phyloP scores from a whole-genome alignment of 129 eudicot species.

The Centaurea solstitialis region DNA sequence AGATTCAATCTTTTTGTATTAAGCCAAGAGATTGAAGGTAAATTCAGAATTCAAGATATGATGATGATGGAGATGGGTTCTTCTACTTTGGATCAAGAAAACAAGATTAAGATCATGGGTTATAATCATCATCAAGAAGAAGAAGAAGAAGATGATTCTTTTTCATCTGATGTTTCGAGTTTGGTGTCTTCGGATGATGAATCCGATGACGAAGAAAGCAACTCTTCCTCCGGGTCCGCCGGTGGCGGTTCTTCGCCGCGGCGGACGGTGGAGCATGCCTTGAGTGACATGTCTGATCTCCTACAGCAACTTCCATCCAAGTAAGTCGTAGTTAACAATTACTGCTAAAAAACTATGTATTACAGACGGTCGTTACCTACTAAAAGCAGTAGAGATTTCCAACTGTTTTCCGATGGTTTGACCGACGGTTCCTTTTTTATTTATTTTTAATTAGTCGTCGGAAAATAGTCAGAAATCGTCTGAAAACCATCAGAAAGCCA shows the following conservation, averaged over 20 bases:
- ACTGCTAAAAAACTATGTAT: too few relatives aligned
- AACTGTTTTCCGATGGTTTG: too few relatives aligned
- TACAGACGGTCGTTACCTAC: too few relatives aligned
- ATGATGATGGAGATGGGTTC: slow-evolving; percentile 43
- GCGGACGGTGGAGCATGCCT: slow-evolving; percentile 1
- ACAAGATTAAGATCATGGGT: slow-evolving; percentile 42
- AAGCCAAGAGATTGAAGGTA: not conserved
- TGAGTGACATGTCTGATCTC: slow-evolving; percentile 67
- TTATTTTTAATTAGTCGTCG: too few relatives aligned
- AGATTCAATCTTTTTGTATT: slow-evolving; percentile 3
- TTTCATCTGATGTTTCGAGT: slow-evolving; percentile 40
- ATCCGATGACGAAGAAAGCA: slow-evolving; percentile 30
- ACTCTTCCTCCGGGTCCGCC: slow-evolving; percentile 24
- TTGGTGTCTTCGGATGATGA: slow-evolving; percentile 45
- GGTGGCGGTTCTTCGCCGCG: slow-evolving; percentile 18
- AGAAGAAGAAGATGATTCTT: slow-evolving; percentile 14
- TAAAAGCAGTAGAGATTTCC: too few relatives aligned
- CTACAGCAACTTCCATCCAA: slow-evolving; percentile 74
- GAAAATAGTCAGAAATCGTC: too few relatives aligned
- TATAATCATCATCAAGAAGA: slow-evolving; percentile 20
- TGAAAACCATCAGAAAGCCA: too few relatives aligned
- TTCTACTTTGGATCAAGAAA: slow-evolving; percentile 42
- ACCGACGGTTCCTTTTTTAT: too few relatives aligned
- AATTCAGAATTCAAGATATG: not conserved
- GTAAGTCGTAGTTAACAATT: slow-evolving; percentile 31